These are phyloP conservation scores for Boletus fagicola DNA, from an alignment of 768 basidiomycete species.

Conservation along the genomic window DNA sequence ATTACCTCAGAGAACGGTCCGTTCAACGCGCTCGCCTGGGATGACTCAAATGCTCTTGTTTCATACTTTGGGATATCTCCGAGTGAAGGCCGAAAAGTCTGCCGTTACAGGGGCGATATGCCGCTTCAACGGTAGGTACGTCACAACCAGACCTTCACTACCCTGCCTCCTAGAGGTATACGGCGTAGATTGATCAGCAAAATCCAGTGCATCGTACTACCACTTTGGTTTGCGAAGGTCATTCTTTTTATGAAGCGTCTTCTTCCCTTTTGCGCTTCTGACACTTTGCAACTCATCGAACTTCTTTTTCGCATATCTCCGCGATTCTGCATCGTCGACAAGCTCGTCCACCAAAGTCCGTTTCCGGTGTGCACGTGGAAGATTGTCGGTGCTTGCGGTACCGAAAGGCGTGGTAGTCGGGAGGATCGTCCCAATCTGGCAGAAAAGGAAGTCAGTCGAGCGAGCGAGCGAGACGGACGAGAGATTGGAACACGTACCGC, in stretches of 20 bases:
- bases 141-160: not conserved
- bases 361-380: slow-evolving; percentile 67
- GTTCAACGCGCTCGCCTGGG: not conserved
- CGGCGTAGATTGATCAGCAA: slow-evolving; percentile 5
- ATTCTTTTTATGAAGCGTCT: slow-evolving; percentile 65
- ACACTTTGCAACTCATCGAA: slow-evolving; percentile 74
- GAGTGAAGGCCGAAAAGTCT: not conserved
- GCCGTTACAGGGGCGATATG: not conserved
- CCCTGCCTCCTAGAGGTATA: slow-evolving; percentile 5
- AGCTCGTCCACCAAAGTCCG: slow-evolving; percentile 86
- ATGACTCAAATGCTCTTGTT: not conserved
- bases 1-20: slow-evolving; percentile 13
- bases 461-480: not conserved
- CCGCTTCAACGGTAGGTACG: not conserved
- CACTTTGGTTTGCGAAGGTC: slow-evolving; percentile 65
- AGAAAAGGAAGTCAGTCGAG: slow-evolving; percentile 9
- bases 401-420: slow-evolving; percentile 72
- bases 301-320: slow-evolving; percentile 88
- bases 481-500: slow-evolving; percentile 55
- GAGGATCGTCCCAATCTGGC: slow-evolving; percentile 77
- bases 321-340: slow-evolving; percentile 83
- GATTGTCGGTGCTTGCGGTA: slow-evolving; percentile 64
- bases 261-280: slow-evolving; percentile 65
- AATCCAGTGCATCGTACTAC: slow-evolving; percentile 38
- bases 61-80: not conserved